phyloP scores from a whole-genome alignment of 148 eudicot genomes.

The Tetragonia tetragonoides region DNA sequence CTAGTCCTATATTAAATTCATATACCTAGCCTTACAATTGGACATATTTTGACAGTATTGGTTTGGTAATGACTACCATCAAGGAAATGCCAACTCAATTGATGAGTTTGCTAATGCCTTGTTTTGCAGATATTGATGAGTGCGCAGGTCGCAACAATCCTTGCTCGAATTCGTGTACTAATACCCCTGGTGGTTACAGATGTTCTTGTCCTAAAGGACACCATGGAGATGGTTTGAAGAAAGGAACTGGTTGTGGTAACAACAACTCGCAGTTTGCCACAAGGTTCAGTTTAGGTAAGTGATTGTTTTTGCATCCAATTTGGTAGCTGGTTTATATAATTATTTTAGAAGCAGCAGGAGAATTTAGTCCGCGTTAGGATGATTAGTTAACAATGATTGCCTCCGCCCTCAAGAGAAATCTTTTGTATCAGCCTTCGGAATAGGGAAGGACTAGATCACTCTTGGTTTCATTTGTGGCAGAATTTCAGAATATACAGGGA shows the following conservation, averaged over 20 bases:
- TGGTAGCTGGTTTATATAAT: neutral
- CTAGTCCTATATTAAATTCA: too few species aligned
- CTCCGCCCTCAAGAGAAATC: neutral
- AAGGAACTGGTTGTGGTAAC: conserved; percentile 10
- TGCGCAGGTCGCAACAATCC: neutral
- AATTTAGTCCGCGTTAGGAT: too few species aligned
- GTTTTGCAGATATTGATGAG: conserved; percentile 19
- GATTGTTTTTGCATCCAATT: neutral
- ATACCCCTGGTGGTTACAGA: neutral
- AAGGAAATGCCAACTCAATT: too few species aligned
- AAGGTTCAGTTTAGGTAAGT: conserved; percentile 21
- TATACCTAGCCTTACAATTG: too few species aligned
- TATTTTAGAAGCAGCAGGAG: too few species aligned
- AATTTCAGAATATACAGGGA: too few species aligned
- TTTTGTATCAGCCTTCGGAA: too few species aligned
- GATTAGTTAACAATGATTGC: too few species aligned
- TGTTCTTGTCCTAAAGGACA: conserved; percentile 22
- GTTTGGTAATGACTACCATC: too few species aligned
- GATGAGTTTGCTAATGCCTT: neutral
- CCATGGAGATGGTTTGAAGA: conserved; percentile 12
- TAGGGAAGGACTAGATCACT: too few species aligned
- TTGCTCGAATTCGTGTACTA: conserved; percentile 19
- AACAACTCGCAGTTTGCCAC: conserved; percentile 4
- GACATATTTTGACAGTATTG: too few species aligned
- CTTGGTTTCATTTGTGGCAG: too few species aligned